Percentiles rank a stretch among this genome's conserved stretches.
These are phyloP conservation scores for Nasturtium officinale DNA, from an alignment of 345 rosid species.

Conservation along the genomic window DNA sequence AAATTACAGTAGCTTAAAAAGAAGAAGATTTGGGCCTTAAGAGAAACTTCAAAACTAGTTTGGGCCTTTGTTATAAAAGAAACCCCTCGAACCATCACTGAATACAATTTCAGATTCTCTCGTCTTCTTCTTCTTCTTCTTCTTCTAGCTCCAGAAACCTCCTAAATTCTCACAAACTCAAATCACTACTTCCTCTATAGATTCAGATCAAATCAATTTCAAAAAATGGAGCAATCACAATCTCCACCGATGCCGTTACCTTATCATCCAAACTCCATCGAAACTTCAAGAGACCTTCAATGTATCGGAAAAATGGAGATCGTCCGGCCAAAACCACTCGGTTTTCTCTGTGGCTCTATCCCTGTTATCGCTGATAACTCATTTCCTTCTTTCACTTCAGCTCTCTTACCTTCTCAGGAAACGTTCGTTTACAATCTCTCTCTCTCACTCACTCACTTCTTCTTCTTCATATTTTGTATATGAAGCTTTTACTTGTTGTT, in stretches of 20 bases:
- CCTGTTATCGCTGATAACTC: constrained; percentile 84
- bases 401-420: constrained; percentile 72
- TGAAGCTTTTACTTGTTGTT: constrained; percentile 1
- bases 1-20: no score
- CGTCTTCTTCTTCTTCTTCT: background rate
- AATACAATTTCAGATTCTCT: background rate
- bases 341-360: constrained; percentile 90
- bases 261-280: constrained; percentile 43
- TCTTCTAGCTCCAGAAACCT: constrained; percentile 3
- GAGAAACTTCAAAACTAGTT: background rate
- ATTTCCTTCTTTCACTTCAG: constrained; percentile 64
- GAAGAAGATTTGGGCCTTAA: background rate
- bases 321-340: constrained; percentile 65
- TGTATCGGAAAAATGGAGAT: constrained; percentile 83
- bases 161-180: background rate
- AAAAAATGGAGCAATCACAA: background rate
- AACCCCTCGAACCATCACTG: background rate
- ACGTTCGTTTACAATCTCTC: constrained; percentile 45
- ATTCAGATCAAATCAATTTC: background rate
- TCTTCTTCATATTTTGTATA: constrained; percentile 6
- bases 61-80: background rate
- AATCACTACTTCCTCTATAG: background rate
- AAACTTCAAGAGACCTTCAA: constrained; percentile 64
- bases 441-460: no score
- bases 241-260: constrained; percentile 8